These are phyloP conservation scores for Coniosporium apollinis DNA, from an alignment of 495 filamentous ascomycete genomes.

Conservation along the genomic window DNA sequence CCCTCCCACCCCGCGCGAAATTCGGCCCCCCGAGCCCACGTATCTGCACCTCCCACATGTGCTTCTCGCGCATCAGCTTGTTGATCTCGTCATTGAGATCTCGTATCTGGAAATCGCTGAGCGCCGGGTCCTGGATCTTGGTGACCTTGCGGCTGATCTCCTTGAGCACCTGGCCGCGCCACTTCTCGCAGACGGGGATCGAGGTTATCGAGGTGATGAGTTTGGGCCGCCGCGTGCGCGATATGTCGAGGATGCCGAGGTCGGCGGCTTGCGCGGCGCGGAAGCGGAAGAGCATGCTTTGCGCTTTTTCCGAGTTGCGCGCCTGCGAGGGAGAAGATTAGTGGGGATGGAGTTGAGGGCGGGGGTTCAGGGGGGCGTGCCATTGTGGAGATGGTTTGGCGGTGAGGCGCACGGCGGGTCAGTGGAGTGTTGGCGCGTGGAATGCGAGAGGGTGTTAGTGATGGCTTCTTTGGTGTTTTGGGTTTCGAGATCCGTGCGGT, in stretches of 20 bases:
- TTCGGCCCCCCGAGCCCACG: slow-evolving; percentile 87
- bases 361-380: not conserved
- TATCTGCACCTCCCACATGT: slow-evolving; percentile 96
- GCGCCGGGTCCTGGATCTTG: slow-evolving; percentile 74
- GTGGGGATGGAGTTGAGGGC: slow-evolving; percentile 5
- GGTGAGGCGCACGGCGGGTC: too few relatives aligned
- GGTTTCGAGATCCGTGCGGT: too few relatives aligned
- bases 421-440: too few relatives aligned
- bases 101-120: slow-evolving; percentile 91
- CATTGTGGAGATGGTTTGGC: slow-evolving; percentile 5
- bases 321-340: slow-evolving; percentile 38
- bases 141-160: slow-evolving; percentile 93
- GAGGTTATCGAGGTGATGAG: slow-evolving; percentile 66
- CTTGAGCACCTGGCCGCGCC: slow-evolving; percentile 94
- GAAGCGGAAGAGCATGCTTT: slow-evolving; percentile 99
- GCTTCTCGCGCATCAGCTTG: slow-evolving; percentile 95
- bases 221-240: slow-evolving; percentile 79
- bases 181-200: slow-evolving; percentile 87
- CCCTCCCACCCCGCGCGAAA: slow-evolving; percentile 79
- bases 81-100: slow-evolving; percentile 99
- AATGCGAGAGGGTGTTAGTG: too few relatives aligned
- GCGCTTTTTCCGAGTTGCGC: slow-evolving; percentile 90
- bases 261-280: slow-evolving; percentile 93
- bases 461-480: too few relatives aligned
- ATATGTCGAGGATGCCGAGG: slow-evolving; percentile 84